Evolutionary conservation across 768 basidiomycete species (phyloP), one percentile per base, ranked within the genome.

Genomic region (Lactarius indigo): DNA sequence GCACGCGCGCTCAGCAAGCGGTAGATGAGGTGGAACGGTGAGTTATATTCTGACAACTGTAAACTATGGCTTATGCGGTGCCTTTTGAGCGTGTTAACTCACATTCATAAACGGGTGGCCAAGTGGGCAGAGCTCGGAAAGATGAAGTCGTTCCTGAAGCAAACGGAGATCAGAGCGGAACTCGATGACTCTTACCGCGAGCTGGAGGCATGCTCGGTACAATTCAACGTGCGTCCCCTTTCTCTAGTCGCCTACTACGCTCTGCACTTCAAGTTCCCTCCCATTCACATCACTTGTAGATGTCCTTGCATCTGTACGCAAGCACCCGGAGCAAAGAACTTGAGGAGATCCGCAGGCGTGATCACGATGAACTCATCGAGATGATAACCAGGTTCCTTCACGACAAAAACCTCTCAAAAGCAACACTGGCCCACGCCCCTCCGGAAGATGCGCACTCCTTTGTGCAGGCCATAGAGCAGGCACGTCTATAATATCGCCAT

Each of bases 1-100:
- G 69, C 18, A 63, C 68, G 37, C 31, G 39, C 5, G 69, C 69
- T 18, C 70, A 66, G 17, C 64, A 66, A 30, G 70, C 57, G 18
- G 56, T 59, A 6, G 70, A 70, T 59, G 70, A 70, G 23, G 70
- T 70, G 20, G 68, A 70, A 59, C 57, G 41, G 70, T 70, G 57
- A 50, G 35, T 59, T n/a, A 17, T 6, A 3, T 44, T 15, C 30
- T 13, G 20, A n/a, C 9, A 50, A 12, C 23, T 52, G 23, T 41
- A 20, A 30, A 35, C 7, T 31, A 52, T 10, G 7, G 26, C 33
- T 30, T 13, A 59, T 59, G 23, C n/a, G 20, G 30, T 20, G 13
- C 18, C 3, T 31, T 33, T n/a, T 13, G 9, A 70, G 70, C 12
- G 64, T 69, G 28, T 41, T 70, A n/a, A 58, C 41, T 33, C 41